These are phyloP conservation scores for Aschersonia sp. DNA, from an alignment of 2,329 filamentous ascomycete species.

Conservation along the genomic window DNA sequence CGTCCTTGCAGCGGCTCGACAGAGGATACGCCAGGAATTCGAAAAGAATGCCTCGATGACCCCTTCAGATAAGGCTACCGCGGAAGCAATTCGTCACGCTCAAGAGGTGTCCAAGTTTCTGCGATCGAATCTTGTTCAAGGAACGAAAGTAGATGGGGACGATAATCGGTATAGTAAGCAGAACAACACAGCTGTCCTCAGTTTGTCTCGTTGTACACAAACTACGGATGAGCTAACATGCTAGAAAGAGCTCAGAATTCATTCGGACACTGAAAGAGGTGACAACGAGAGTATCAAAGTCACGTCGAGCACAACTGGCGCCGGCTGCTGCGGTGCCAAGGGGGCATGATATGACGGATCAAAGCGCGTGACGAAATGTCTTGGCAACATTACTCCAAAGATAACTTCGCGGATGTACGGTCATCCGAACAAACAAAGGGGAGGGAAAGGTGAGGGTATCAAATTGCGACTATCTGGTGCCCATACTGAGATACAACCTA, in stretches of 20 bases:
- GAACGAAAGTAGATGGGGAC: constrained; percentile 32
- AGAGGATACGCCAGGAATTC: constrained; percentile 62
- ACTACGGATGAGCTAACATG: constrained; percentile 1
- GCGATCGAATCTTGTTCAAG: constrained; percentile 78
- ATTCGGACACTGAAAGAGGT: constrained; percentile 79
- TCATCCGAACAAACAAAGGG: too few relatives aligned
- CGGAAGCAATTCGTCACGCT: constrained; percentile 60
- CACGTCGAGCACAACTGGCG: constrained; percentile 20
- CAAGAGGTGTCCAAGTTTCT: constrained; percentile 71
- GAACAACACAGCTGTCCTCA: background rate
- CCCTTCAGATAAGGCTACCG: constrained; percentile 40
- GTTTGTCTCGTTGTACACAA: background rate
- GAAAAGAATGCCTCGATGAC: constrained; percentile 47
- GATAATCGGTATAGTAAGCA: constrained; percentile 46
- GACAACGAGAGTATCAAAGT: constrained; percentile 85
- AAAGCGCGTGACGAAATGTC: too few relatives aligned
- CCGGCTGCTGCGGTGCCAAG: constrained; percentile 14
- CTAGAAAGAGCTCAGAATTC: constrained; percentile 63
- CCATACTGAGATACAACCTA: too few relatives aligned
- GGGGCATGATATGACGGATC: too few relatives aligned
- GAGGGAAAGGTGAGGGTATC: too few relatives aligned
- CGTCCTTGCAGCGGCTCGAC: constrained; percentile 55
- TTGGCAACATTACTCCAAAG: too few relatives aligned
- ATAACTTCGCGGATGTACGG: too few relatives aligned
- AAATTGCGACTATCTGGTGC: too few relatives aligned